A percentile compares a stretch with the other conserved stretches of the same genome.
These are phyloP conservation scores for Filobasidium wieringae DNA, from an alignment of 768 basidiomycete species.

Conservation along the genomic window DNA sequence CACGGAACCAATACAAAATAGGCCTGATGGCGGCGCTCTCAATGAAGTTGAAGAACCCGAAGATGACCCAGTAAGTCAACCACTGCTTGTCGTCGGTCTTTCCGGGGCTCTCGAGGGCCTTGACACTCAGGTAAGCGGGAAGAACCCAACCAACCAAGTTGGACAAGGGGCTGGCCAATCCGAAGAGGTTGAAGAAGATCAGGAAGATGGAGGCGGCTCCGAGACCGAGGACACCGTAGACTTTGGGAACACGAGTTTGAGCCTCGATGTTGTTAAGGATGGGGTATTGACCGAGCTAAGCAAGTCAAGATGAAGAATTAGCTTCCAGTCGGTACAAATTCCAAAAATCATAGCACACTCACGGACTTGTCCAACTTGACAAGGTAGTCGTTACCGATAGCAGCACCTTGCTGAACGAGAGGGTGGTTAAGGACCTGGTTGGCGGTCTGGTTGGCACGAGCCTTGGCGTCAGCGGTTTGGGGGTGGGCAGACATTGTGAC, in stretches of 20 bases:
- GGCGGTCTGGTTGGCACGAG: slow-evolving; percentile 7
- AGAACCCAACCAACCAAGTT: slow-evolving; percentile 90
- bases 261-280: slow-evolving; percentile 71
- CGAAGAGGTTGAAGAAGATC: slow-evolving; percentile 43
- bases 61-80: slow-evolving; percentile 95
- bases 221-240: slow-evolving; percentile 69
- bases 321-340: neutral
- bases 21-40: slow-evolving; percentile 73
- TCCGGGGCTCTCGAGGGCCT: slow-evolving; percentile 77
- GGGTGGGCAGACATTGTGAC: slow-evolving; percentile 9
- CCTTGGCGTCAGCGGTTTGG: slow-evolving; percentile 5
- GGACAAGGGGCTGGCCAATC: slow-evolving; percentile 81
- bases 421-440: slow-evolving; percentile 15
- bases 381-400: slow-evolving; percentile 3
- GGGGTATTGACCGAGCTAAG: slow-evolving; percentile 60
- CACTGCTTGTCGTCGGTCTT: slow-evolving; percentile 78
- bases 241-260: slow-evolving; percentile 84
- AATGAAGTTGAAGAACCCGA: slow-evolving; percentile 80
- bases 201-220: slow-evolving; percentile 41
- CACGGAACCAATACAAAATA: slow-evolving; percentile 58
- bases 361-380: slow-evolving; percentile 12
- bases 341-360: neutral
- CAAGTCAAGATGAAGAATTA: neutral
- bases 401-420: slow-evolving; percentile 9
- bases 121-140: slow-evolving; percentile 89